Conservation (phyloP, 306 rosid species). For the Citrullus amarus region DNA sequence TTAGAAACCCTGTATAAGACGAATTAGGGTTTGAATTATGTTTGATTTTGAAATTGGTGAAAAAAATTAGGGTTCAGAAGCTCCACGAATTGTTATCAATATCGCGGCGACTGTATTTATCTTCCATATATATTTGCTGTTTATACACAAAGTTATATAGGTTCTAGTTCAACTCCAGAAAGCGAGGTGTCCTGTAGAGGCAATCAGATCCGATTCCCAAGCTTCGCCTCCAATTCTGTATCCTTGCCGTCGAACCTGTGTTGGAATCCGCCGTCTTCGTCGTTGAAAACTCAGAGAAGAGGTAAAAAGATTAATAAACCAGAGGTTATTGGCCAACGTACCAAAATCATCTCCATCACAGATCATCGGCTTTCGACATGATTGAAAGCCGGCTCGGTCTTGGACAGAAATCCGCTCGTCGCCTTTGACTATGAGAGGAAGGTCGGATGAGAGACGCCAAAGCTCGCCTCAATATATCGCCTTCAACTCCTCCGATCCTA, state of each 20-base stretch:
- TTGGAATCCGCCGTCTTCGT: constrained; percentile 6
- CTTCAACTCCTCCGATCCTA: constrained; percentile 51
- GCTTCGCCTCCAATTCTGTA: not conserved
- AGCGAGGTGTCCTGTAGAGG: not conserved
- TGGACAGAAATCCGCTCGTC: constrained; percentile 45
- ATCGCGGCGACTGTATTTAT: constrained; percentile 5
- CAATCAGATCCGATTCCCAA: not conserved
- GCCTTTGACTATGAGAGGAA: constrained; percentile 36
- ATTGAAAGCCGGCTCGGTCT: constrained; percentile 41
- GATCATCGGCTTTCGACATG: constrained; percentile 27
- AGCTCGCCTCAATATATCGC: constrained; percentile 33
- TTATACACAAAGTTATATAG: constrained; percentile 6
- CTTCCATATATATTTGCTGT: not conserved
- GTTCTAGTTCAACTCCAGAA: not conserved
- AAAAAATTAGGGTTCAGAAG: not conserved
- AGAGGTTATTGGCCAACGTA: constrained; percentile 3
- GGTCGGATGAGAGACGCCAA: constrained; percentile 37
- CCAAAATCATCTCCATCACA: constrained; percentile 1
- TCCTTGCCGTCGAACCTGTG: not conserved
- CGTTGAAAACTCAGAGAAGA: constrained; percentile 6
- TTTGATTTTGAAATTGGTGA: not conserved
- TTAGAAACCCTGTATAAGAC: not conserved
- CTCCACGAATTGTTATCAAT: constrained; percentile 14
- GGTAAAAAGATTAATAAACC: constrained; percentile 7
- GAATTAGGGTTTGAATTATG: not conserved